A percentile compares a stretch with the other conserved stretches of the same genome.
phyloP scores from a whole-genome alignment of 495 filamentous ascomycete species.

The Trichoderma erinaceum region DNA sequence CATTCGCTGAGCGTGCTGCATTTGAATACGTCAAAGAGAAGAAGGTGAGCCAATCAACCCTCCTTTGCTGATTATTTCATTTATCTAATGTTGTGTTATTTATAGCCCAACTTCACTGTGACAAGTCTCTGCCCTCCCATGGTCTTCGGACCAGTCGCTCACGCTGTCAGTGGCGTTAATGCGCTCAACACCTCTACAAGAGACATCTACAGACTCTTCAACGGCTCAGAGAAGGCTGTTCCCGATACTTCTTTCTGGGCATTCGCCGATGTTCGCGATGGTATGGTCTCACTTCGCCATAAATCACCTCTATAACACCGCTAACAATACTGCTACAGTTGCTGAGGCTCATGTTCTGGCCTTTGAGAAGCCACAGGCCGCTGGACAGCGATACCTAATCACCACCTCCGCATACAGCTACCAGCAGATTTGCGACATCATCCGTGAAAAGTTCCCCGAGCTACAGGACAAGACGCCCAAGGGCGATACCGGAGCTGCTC shows the following conservation, averaged over 20 bases:
- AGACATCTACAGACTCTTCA: slow-evolving; percentile 34
- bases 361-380: slow-evolving; percentile 37
- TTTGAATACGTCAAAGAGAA: slow-evolving; percentile 44
- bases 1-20: slow-evolving; percentile 40
- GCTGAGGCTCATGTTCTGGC: slow-evolving; percentile 46
- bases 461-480: slow-evolving; percentile 30
- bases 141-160: slow-evolving; percentile 45
- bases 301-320: neutral
- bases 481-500: slow-evolving; percentile 23
- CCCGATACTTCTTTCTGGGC: slow-evolving; percentile 33
- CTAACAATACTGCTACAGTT: slow-evolving; percentile 29
- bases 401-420: slow-evolving; percentile 32
- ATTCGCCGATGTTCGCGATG: slow-evolving; percentile 41
- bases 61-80: too few relatives aligned
- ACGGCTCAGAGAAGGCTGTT: slow-evolving; percentile 32
- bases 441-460: slow-evolving; percentile 43
- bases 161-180: slow-evolving; percentile 19
- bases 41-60: slow-evolving; percentile 1
- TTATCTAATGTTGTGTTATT: too few relatives aligned
- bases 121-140: slow-evolving; percentile 44
- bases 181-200: slow-evolving; percentile 39
- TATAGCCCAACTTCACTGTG: slow-evolving; percentile 35
- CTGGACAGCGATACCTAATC: slow-evolving; percentile 45
- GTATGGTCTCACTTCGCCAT: neutral
- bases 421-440: slow-evolving; percentile 38